Conservation (phyloP, 148 eudicot species). For the Rhododendron griersonianum region DNA sequence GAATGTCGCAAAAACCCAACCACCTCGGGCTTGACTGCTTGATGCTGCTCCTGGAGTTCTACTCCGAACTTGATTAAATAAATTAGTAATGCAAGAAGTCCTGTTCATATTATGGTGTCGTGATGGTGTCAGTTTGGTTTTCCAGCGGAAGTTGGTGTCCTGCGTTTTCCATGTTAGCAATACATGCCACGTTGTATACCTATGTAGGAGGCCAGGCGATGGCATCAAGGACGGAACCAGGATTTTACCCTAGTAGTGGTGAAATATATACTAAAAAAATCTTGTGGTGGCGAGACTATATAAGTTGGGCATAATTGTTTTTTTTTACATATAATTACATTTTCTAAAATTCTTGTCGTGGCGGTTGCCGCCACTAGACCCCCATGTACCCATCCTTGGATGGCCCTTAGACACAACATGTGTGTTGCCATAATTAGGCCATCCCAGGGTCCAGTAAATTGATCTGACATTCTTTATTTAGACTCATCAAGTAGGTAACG, state of each 20-base stretch:
- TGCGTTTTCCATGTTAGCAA: neutral
- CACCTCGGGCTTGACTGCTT: constrained; percentile 7
- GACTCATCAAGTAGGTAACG: no score
- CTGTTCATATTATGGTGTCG: neutral
- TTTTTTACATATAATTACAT: no score
- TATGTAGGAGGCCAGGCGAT: neutral
- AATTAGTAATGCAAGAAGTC: neutral
- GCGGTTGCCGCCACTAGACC: no score
- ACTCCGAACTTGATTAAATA: neutral
- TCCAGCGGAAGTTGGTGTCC: neutral
- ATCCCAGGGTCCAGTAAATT: neutral
- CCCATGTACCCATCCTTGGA: no score
- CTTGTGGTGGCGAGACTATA: no score
- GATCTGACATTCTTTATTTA: neutral
- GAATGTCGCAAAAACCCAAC: constrained; percentile 24
- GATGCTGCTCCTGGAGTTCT: neutral
- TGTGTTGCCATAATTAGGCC: neutral
- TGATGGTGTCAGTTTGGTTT: neutral
- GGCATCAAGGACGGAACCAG: neutral
- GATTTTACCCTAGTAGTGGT: no score
- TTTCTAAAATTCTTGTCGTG: no score
- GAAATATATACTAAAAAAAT: no score
- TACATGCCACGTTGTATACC: neutral
- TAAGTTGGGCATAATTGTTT: no score
- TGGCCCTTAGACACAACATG: neutral